phyloP scores from a whole-genome alignment of 345 rosid species.

The Salix exigua region DNA sequence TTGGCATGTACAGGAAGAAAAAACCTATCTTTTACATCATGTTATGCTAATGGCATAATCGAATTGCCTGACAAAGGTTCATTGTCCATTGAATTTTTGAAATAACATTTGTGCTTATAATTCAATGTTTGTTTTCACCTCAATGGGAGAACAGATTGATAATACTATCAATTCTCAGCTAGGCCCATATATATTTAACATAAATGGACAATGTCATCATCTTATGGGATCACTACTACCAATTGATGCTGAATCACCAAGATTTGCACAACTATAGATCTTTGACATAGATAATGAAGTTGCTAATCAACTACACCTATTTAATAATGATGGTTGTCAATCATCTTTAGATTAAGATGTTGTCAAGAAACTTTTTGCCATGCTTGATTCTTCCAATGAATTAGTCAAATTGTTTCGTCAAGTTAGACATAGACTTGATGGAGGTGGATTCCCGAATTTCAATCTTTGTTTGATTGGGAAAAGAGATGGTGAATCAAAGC shows the following conservation, averaged over 20 bases:
- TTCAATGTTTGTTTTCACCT: neutral
- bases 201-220: neutral
- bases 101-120: neutral
- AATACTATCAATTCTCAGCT: neutral
- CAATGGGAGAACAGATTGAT: neutral
- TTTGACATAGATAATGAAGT: conserved; percentile 1
- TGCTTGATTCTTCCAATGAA: neutral
- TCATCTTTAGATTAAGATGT: neutral
- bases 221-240: neutral
- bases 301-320: neutral
- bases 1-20: too few species aligned
- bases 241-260: rapidly evolving
- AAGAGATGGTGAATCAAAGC: neutral
- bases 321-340: rapidly evolving
- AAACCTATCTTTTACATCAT: too few species aligned
- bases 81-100: neutral
- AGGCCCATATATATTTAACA: neutral
- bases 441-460: neutral
- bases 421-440: neutral
- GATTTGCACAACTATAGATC: conserved; percentile 2
- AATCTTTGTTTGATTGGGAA: neutral
- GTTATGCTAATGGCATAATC: too few species aligned
- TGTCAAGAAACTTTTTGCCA: neutral
- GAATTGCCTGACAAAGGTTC: too few species aligned
- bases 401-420: neutral